Conservation (phyloP, 2,329 filamentous ascomycete species). For the Fusarium drepaniforme region DNA sequence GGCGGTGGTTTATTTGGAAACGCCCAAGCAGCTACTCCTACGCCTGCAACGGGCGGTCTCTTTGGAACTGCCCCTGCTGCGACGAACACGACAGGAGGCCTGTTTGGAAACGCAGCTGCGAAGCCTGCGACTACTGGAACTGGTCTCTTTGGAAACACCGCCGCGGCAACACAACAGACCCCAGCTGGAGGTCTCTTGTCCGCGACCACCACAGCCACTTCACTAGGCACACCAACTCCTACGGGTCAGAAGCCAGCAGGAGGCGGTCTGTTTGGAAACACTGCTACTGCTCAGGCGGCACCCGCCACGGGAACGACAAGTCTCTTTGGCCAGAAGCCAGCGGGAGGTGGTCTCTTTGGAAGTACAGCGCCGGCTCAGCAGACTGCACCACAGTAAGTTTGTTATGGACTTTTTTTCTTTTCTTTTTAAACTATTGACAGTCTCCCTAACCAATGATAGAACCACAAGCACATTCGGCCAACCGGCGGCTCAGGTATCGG, state of each 20-base stretch:
- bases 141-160: background rate
- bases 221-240: background rate
- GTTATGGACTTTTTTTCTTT: background rate
- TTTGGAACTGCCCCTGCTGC: background rate
- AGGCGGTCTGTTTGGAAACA: conserved; percentile 49
- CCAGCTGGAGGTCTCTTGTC: background rate
- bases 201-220: background rate
- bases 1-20: conserved; percentile 48
- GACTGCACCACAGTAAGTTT: conserved; percentile 12
- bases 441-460: conserved; percentile 43
- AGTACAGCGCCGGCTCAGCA: conserved; percentile 25
- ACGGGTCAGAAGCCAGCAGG: conserved; percentile 9
- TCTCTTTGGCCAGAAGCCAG: conserved; percentile 30
- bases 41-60: background rate
- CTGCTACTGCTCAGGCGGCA: conserved; percentile 37
- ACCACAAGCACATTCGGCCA: conserved; percentile 46
- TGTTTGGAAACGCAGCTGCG: background rate
- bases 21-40: background rate
- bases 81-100: background rate
- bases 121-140: background rate
- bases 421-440: background rate
- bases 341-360: conserved; percentile 40
- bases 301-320: conserved; percentile 16
- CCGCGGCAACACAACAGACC: background rate
- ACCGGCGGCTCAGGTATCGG: conserved; percentile 69